These are phyloP conservation scores for Pichia sp. DNA, from an alignment of 1,139 yeast species.

Conservation along the genomic window DNA sequence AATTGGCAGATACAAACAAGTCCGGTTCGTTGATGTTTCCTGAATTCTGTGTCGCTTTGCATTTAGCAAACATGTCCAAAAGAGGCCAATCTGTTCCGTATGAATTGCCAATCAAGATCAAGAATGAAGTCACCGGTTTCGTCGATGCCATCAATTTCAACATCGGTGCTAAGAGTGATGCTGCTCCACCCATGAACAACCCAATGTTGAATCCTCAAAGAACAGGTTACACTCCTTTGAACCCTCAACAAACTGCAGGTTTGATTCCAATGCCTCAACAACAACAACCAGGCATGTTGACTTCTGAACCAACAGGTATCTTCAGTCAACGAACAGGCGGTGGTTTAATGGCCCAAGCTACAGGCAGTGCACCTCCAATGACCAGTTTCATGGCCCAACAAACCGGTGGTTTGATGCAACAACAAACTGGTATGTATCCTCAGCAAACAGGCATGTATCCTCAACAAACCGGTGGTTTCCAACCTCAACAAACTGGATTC, in stretches of 20 bases:
- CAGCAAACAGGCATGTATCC: constrained; percentile 26
- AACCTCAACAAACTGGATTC: constrained; percentile 17
- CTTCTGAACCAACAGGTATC: constrained; percentile 30
- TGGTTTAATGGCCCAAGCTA: constrained; percentile 32
- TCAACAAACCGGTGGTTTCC: constrained; percentile 26
- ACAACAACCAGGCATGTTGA: constrained; percentile 10
- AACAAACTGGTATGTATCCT: constrained; percentile 25
- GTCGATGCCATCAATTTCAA: constrained; percentile 86
- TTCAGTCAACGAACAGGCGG: constrained; percentile 46
- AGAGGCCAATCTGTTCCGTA: constrained; percentile 79
- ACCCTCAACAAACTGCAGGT: constrained; percentile 13
- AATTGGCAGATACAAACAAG: constrained; percentile 80
- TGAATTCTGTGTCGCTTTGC: constrained; percentile 92
- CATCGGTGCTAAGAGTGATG: constrained; percentile 42
- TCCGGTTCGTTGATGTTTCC: constrained; percentile 89
- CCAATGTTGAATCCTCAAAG: constrained; percentile 23
- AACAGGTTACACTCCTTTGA: constrained; percentile 33
- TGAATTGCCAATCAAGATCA: constrained; percentile 66
- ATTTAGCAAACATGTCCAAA: constrained; percentile 75
- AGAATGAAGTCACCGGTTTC: constrained; percentile 81
- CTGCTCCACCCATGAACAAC: constrained; percentile 38
- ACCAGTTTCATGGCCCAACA: constrained; percentile 24
- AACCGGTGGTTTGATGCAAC: constrained; percentile 33
- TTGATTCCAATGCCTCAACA: no score
- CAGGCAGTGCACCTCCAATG: constrained; percentile 23